These are phyloP conservation scores for Penicillium sp. DNA, from an alignment of 2,329 filamentous ascomycete species.

Conservation along the genomic window DNA sequence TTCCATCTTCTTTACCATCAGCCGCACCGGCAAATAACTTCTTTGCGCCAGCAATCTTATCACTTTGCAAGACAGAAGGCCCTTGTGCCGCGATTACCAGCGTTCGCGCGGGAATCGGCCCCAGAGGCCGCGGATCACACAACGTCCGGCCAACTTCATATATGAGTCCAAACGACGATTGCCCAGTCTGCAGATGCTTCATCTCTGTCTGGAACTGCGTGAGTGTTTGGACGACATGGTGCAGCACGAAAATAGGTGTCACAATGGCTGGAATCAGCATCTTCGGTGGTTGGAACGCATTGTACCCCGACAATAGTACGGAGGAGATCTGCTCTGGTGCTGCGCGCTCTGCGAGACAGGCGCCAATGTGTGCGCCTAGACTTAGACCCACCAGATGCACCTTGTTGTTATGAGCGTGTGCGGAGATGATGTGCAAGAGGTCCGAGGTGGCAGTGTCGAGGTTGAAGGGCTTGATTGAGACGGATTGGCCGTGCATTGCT, in stretches of 20 bases:
- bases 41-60: conserved; percentile 2
- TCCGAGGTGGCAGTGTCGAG: conserved; percentile 5
- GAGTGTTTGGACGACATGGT: neutral
- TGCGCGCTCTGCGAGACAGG: conserved; percentile 11
- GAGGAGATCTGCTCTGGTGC: conserved; percentile 11
- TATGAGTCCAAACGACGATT: conserved; percentile 5
- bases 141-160: conserved; percentile 8
- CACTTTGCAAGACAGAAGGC: neutral
- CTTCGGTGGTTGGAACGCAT: conserved; percentile 4
- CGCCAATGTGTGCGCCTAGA: conserved; percentile 19
- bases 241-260: neutral
- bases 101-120: conserved; percentile 2
- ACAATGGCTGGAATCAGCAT: neutral
- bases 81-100: conserved; percentile 9
- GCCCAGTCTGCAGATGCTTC: conserved; percentile 3
- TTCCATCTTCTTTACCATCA: conserved; percentile 9
- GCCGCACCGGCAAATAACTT: conserved; percentile 6
- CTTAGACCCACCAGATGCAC: conserved; percentile 21
- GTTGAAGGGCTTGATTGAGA: conserved; percentile 10
- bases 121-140: conserved; percentile 7
- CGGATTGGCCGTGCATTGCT: conserved; percentile 19
- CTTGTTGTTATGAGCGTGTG: conserved; percentile 8
- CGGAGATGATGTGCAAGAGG: conserved; percentile 8
- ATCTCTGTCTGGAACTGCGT: neutral
- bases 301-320: conserved; percentile 11